phyloP scores from a whole-genome alignment of 768 basidiomycete genomes.

The Terana coerulea region DNA sequence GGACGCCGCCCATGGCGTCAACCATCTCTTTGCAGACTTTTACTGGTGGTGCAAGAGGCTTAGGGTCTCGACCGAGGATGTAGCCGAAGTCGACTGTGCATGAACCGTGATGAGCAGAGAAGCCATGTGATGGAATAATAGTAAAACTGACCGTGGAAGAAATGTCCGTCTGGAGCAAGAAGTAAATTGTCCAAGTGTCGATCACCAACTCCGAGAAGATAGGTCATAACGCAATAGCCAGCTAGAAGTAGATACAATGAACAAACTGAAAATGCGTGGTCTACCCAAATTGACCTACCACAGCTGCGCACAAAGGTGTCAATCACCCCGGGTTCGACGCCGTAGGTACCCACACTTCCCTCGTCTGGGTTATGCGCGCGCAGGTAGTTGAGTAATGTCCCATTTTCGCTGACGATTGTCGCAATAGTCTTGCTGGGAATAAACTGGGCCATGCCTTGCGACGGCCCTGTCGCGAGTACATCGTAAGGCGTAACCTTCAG shows the following conservation, averaged over 20 bases:
- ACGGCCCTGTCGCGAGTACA: slow-evolving; percentile 86
- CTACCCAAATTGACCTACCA: slow-evolving; percentile 41
- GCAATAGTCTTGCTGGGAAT: slow-evolving; percentile 95
- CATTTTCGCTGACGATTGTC: slow-evolving; percentile 89
- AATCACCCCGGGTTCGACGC: slow-evolving; percentile 91
- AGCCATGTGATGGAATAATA: slow-evolving; percentile 1
- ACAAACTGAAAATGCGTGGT: slow-evolving; percentile 12
- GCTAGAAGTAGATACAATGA: too few species aligned
- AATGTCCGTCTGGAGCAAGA: slow-evolving; percentile 91
- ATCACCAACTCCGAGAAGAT: slow-evolving; percentile 94
- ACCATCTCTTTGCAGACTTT: slow-evolving; percentile 99
- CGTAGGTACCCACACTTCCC: slow-evolving; percentile 90
- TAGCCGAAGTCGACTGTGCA: slow-evolving; percentile 92
- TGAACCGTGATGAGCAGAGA: background rate
- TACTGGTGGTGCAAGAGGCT: slow-evolving; percentile 95
- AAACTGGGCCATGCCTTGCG: slow-evolving; percentile 96
- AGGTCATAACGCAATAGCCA: slow-evolving; percentile 97
- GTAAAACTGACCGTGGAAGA: slow-evolving; percentile 79
- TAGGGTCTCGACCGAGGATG: slow-evolving; percentile 95
- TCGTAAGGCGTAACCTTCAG: slow-evolving; percentile 88
- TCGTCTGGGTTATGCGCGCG: slow-evolving; percentile 87
- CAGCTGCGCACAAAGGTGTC: slow-evolving; percentile 97
- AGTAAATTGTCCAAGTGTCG: slow-evolving; percentile 95
- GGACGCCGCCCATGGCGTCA: slow-evolving; percentile 97
- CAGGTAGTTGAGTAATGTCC: slow-evolving; percentile 83